These are phyloP conservation scores for Globisporangium sylvaticum DNA, from an alignment of 352 stramenopile species.

Conservation along the genomic window DNA sequence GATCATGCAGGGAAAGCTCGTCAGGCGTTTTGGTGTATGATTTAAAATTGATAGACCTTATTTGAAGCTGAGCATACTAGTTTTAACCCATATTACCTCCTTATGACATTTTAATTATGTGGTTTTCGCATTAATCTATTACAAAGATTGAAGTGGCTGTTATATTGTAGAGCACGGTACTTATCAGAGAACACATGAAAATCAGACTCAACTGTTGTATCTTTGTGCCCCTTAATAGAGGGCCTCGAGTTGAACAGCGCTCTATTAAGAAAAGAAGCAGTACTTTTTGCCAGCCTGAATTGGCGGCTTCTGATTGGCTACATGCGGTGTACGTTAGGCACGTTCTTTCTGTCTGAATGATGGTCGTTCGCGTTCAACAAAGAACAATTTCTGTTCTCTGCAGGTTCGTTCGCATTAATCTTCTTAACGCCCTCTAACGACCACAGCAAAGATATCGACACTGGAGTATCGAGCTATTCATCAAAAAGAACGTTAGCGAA, in stretches of 20 bases:
- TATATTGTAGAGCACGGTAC: neutral
- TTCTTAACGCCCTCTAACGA: constrained; percentile 21
- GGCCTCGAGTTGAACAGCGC: neutral
- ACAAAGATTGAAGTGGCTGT: neutral
- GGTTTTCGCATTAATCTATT: neutral
- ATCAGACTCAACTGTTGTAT: too few species aligned
- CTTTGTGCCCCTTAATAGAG: too few species aligned
- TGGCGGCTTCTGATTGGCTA: constrained; percentile 12
- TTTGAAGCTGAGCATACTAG: too few species aligned
- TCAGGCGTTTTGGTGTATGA: too few species aligned
- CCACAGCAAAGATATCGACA: neutral
- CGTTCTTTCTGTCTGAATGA: neutral
- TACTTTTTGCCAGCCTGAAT: constrained; percentile 1
- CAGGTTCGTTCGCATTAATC: constrained; percentile 7
- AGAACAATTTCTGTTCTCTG: constrained; percentile 8
- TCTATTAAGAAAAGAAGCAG: neutral
- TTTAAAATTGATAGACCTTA: too few species aligned
- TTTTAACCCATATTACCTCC: neutral
- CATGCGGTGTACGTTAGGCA: neutral
- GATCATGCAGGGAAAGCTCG: too few species aligned
- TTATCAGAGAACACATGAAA: too few species aligned
- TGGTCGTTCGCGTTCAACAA: neutral
- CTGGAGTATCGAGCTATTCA: neutral
- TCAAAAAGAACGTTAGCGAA: constrained; percentile 1
- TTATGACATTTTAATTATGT: neutral